A percentile compares a stretch with the other conserved stretches of the same genome.
Evolutionary conservation across 1,139 yeast species (phyloP).

Genomic region (Sugiyamaella pinicola): DNA sequence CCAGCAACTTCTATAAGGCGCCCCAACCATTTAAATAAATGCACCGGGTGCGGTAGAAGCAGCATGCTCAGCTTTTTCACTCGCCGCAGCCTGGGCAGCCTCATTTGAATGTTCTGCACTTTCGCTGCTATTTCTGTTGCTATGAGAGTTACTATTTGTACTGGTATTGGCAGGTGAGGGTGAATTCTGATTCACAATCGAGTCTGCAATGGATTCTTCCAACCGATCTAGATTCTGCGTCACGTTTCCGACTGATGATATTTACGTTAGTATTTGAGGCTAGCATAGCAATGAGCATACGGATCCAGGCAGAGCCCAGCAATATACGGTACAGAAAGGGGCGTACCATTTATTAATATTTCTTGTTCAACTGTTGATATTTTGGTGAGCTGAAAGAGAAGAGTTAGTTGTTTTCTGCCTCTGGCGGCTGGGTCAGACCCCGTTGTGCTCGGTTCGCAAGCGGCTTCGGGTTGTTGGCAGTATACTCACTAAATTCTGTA

Average conservation of each 20-base stretch:
- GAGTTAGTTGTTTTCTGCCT: not conserved
- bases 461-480: too few relatives aligned
- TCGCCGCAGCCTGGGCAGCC: not conserved
- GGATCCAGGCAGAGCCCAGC: not conserved
- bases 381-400: constrained; percentile 13
- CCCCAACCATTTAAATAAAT: too few relatives aligned
- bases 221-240: constrained; percentile 21
- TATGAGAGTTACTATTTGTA: too few relatives aligned
- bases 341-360: constrained; percentile 23
- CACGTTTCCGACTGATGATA: constrained; percentile 23
- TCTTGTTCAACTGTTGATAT: constrained; percentile 27
- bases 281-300: not conserved
- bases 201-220: constrained; percentile 19
- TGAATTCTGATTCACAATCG: not conserved
- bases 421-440: too few relatives aligned
- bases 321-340: not conserved
- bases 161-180: not conserved
- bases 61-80: not conserved
- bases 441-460: too few relatives aligned
- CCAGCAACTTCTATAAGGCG: too few relatives aligned
- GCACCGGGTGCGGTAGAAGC: too few relatives aligned
- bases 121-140: not conserved
- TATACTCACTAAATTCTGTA: constrained; percentile 19
- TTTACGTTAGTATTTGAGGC: not conserved
- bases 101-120: not conserved